Evolutionary conservation across 192 early-diverging fungal species (phyloP).

Genomic region (Oehlia diaphana): DNA sequence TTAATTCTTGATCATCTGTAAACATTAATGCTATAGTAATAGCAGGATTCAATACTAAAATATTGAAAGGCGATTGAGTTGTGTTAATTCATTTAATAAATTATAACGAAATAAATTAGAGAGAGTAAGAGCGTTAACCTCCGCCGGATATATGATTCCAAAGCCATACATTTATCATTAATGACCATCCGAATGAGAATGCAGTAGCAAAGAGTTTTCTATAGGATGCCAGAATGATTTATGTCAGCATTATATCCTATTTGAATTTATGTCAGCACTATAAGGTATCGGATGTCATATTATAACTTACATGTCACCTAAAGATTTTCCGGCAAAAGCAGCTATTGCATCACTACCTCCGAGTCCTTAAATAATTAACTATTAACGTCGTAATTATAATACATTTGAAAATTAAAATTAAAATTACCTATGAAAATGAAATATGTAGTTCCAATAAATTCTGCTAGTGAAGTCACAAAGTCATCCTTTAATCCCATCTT

Average conservation of each 20-base stretch:
- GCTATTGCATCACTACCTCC: not conserved
- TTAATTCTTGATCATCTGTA: too few relatives aligned
- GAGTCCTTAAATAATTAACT: not conserved
- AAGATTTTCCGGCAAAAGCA: not conserved
- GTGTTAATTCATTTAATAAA: not conserved
- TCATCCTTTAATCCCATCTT: too few relatives aligned
- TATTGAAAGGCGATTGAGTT: not conserved
- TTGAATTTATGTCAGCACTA: not conserved
- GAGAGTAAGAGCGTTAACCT: not conserved
- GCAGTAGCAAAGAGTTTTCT: not conserved
- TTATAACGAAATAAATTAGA: not conserved
- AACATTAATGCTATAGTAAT: not conserved
- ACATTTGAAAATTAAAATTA: not conserved
- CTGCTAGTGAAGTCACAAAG: not conserved
- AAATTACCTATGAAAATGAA: constrained; percentile 10
- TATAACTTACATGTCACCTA: not conserved
- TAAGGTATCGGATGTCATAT: too few relatives aligned
- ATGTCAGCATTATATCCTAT: not conserved
- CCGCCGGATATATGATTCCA: not conserved
- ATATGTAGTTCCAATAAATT: constrained; percentile 10
- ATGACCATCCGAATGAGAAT: constrained; percentile 1
- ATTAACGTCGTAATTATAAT: too few relatives aligned
- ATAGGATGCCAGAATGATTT: not conserved
- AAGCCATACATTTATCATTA: constrained; percentile 12
- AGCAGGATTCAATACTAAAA: constrained; percentile 12